A percentile compares a stretch with the other conserved stretches of the same genome.
These are phyloP conservation scores for Fraxinus pennsylvanica DNA, from an alignment of 257 asterid species.

Conservation along the genomic window DNA sequence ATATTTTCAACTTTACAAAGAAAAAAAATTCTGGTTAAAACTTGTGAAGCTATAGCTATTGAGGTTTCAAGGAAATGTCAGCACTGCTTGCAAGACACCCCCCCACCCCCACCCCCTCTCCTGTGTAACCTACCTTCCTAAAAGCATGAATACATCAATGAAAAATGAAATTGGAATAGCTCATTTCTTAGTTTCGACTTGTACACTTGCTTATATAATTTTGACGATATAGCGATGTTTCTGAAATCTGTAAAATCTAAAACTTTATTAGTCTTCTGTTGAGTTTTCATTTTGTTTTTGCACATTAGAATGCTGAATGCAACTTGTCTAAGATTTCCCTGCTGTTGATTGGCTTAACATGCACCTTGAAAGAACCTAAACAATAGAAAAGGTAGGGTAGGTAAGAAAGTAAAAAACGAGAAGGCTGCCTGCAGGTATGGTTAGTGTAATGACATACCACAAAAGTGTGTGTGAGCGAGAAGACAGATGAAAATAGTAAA, in stretches of 20 bases:
- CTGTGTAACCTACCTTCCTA: not conserved
- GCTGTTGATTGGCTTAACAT: not conserved
- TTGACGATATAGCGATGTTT: not conserved
- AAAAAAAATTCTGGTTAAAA: not conserved
- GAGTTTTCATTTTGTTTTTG: not conserved
- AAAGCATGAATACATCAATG: not conserved
- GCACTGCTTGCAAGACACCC: not conserved
- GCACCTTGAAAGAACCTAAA: not conserved
- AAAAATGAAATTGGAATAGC: not conserved
- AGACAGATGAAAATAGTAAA: not conserved
- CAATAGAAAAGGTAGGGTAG: not conserved
- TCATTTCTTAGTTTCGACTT: not conserved
- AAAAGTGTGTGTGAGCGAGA: not conserved
- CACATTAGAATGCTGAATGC: not conserved
- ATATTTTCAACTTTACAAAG: not conserved
- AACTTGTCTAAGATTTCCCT: not conserved
- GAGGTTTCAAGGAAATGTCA: not conserved
- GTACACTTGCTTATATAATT: not conserved
- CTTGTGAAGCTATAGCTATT: not conserved
- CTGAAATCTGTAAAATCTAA: not conserved
- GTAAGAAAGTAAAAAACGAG: not conserved
- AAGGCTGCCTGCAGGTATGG: not conserved
- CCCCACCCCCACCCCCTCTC: not conserved
- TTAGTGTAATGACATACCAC: not conserved
- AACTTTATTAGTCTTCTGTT: not conserved